Percentiles rank a stretch among this genome's conserved stretches.
phyloP scores from a whole-genome alignment of 164 flowering plant species.

The Echeveria elegans region DNA sequence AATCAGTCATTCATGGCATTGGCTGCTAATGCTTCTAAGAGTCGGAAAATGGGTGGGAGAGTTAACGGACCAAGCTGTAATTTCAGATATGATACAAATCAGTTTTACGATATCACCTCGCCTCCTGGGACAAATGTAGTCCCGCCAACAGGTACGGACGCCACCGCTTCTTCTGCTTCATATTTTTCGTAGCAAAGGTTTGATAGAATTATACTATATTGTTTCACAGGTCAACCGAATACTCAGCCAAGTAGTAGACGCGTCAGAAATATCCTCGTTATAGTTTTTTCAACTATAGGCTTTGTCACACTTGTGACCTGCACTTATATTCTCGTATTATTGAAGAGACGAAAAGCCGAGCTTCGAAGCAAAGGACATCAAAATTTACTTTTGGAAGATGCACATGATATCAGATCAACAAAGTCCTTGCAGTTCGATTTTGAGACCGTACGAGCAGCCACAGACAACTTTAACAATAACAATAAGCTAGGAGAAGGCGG shows the following conservation, averaged over 20 bases:
- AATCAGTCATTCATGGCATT: neutral
- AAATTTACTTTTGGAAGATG: too few relatives aligned
- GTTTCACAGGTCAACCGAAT: neutral
- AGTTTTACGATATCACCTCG: slow-evolving; percentile 5
- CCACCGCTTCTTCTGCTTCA: neutral
- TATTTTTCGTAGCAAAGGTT: too few relatives aligned
- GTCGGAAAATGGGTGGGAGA: slow-evolving; percentile 14
- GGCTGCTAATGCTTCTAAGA: neutral
- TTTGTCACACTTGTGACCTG: neutral
- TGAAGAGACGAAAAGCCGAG: neutral
- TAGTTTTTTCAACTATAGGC: neutral
- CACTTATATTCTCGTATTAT: neutral
- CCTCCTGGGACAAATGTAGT: neutral
- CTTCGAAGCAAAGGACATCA: neutral
- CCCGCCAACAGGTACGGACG: neutral
- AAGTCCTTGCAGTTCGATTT: neutral
- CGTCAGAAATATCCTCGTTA: too few relatives aligned
- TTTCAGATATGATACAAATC: slow-evolving; percentile 13
- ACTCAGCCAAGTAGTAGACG: too few relatives aligned
- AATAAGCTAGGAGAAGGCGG: too few relatives aligned
- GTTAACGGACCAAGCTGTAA: slow-evolving; percentile 16
- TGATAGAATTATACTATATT: too few relatives aligned
- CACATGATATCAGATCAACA: neutral
- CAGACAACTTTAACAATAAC: too few relatives aligned
- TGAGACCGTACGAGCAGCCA: neutral